phyloP scores from a whole-genome alignment of 306 rosid species.

The Vigna unguiculata region DNA sequence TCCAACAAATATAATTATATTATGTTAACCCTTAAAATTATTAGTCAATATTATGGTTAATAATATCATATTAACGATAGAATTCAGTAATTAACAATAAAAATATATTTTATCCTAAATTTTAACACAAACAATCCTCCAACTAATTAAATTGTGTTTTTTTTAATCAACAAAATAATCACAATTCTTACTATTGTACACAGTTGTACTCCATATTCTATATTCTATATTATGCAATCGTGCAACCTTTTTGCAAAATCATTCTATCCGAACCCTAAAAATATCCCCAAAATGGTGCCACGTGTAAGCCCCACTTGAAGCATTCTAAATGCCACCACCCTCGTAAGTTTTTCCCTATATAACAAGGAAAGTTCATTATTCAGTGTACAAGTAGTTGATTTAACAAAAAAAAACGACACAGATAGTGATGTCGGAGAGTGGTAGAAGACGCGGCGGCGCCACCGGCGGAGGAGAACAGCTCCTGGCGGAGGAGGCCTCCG shows the following conservation, averaged over 20 bases:
- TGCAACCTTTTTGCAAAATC: not conserved
- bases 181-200: not conserved
- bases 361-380: not conserved
- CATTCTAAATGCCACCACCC: not conserved
- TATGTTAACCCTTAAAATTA: too few species aligned
- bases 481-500: not conserved
- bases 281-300: not conserved
- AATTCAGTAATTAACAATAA: too few species aligned
- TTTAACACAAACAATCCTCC: too few species aligned
- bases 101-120: too few species aligned
- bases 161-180: too few species aligned
- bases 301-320: not conserved
- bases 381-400: not conserved
- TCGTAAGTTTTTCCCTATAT: not conserved
- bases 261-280: not conserved
- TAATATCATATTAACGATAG: too few species aligned
- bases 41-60: too few species aligned
- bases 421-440: slow-evolving; percentile 7
- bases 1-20: too few species aligned
- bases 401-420: not conserved
- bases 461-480: not conserved
- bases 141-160: too few species aligned
- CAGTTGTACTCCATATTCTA: not conserved
- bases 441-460: not conserved
- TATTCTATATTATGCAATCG: not conserved